phyloP scores from a whole-genome alignment of 1,284 basidiomycete genomes.

The Irpex sp. region DNA sequence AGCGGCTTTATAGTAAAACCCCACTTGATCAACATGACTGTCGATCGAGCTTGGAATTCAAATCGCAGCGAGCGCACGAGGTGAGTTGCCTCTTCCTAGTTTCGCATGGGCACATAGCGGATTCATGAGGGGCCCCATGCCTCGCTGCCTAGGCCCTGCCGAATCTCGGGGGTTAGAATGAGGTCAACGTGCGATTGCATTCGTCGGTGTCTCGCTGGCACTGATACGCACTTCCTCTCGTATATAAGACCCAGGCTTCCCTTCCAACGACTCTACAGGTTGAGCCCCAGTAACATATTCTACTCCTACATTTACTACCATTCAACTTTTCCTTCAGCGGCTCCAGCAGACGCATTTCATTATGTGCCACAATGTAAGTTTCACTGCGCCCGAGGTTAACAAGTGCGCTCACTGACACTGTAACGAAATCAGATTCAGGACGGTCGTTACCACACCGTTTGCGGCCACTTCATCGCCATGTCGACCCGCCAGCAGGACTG shows the following conservation, averaged over 20 bases:
- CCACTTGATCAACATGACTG: neutral
- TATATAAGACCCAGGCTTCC: conserved; percentile 14
- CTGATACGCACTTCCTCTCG: conserved; percentile 23
- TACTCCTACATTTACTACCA: neutral
- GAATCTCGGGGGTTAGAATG: conserved; percentile 24
- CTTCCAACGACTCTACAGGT: conserved; percentile 2
- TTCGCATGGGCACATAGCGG: conserved; percentile 7
- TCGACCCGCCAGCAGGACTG: conserved; percentile 70
- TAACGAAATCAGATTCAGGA: conserved; percentile 32
- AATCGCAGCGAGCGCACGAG: neutral
- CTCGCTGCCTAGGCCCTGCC: conserved; percentile 28
- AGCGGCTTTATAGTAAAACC: neutral
- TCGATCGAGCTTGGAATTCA: neutral
- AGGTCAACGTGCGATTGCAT: conserved; percentile 28
- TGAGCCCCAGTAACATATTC: conserved; percentile 9
- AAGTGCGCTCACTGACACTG: conserved; percentile 12
- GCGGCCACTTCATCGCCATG: conserved; percentile 76
- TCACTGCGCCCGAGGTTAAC: conserved; percentile 1
- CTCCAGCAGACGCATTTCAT: conserved; percentile 16
- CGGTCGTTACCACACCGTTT: conserved; percentile 68
- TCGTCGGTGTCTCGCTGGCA: conserved; percentile 25
- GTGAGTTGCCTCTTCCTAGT: neutral
- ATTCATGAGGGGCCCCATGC: conserved; percentile 27
- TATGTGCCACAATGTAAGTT: conserved; percentile 78
- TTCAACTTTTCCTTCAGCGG: conserved; percentile 1